phyloP scores from a whole-genome alignment of 768 basidiomycete genomes.

The Psilocybe azurescens region DNA sequence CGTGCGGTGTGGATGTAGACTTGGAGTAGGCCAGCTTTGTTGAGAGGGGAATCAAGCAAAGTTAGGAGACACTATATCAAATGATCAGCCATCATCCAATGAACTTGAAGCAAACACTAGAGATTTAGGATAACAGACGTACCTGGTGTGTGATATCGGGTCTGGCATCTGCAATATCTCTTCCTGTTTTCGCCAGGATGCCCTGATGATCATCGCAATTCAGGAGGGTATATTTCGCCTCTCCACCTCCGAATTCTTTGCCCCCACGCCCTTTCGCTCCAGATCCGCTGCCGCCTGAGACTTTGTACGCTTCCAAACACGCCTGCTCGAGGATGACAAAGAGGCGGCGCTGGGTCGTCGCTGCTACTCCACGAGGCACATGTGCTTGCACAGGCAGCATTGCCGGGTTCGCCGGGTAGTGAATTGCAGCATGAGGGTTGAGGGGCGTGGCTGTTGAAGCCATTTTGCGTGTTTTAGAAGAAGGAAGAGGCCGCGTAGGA shows the following conservation, averaged over 20 bases:
- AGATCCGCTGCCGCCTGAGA: constrained; percentile 67
- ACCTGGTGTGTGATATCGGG: constrained; percentile 99
- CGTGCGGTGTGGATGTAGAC: constrained; percentile 98
- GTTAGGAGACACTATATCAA: constrained; percentile 85
- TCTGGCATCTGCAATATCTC: constrained; percentile 98
- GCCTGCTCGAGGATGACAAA: constrained; percentile 94
- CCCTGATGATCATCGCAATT: constrained; percentile 99
- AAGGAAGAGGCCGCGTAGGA: constrained; percentile 69
- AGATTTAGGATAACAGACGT: constrained; percentile 24
- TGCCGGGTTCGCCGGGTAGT: constrained; percentile 66
- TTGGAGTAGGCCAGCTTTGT: constrained; percentile 95
- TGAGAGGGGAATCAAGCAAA: constrained; percentile 94
- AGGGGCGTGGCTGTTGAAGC: constrained; percentile 33
- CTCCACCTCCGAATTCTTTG: constrained; percentile 58
- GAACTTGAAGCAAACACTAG: constrained; percentile 10
- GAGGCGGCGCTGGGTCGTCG: constrained; percentile 65
- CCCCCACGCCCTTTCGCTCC: constrained; percentile 54
- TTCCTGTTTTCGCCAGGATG: constrained; percentile 94
- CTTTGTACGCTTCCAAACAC: constrained; percentile 93
- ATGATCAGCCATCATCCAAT: background rate
- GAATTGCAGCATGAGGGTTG: constrained; percentile 50
- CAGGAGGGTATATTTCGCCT: constrained; percentile 94
- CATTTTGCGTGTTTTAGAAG: constrained; percentile 61
- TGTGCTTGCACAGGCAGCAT: constrained; percentile 87
- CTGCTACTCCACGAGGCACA: constrained; percentile 62